Conservation (phyloP, 495 filamentous ascomycete genomes). For the Trichoderma asperelloides region DNA sequence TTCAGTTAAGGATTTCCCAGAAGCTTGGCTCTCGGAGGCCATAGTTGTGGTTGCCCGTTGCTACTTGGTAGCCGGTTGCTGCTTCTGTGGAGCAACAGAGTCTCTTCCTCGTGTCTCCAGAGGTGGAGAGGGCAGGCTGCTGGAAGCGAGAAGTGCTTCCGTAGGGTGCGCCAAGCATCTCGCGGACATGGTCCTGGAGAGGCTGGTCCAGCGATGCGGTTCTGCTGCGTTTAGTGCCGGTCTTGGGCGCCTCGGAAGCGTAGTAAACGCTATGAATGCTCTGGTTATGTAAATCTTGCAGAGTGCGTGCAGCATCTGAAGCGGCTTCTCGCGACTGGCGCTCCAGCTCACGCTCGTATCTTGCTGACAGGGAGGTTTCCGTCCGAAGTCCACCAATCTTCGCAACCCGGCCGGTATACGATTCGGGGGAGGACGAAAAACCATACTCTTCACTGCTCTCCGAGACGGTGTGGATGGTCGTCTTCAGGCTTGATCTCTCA, state of each 20-base stretch:
- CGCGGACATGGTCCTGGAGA: conserved; percentile 68
- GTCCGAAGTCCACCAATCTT: conserved; percentile 45
- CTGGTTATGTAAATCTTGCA: conserved; percentile 53
- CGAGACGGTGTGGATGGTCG: conserved; percentile 42
- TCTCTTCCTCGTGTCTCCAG: conserved; percentile 38
- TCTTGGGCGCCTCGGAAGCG: conserved; percentile 13
- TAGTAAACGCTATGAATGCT: conserved; percentile 23
- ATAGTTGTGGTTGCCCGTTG: conserved; percentile 30
- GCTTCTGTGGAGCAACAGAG: conserved; percentile 49
- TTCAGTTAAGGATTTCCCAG: conserved; percentile 49
- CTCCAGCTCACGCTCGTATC: conserved; percentile 34
- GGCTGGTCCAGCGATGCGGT: conserved; percentile 56
- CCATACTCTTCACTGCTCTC: conserved; percentile 46
- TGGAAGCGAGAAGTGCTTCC: conserved; percentile 25
- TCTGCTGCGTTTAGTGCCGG: conserved; percentile 56
- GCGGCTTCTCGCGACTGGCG: conserved; percentile 27
- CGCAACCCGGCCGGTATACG: conserved; percentile 43
- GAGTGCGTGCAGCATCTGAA: conserved; percentile 54
- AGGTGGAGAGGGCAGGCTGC: conserved; percentile 20
- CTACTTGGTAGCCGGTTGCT: conserved; percentile 19
- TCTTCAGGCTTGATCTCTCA: conserved; percentile 40
- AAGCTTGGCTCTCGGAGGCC: conserved; percentile 46
- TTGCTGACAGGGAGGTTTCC: conserved; percentile 34
- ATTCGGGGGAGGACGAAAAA: conserved; percentile 53
- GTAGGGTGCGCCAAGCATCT: conserved; percentile 36